Evolutionary conservation across 1,139 yeast species (phyloP).

Genomic region (Pichia sp.): DNA sequence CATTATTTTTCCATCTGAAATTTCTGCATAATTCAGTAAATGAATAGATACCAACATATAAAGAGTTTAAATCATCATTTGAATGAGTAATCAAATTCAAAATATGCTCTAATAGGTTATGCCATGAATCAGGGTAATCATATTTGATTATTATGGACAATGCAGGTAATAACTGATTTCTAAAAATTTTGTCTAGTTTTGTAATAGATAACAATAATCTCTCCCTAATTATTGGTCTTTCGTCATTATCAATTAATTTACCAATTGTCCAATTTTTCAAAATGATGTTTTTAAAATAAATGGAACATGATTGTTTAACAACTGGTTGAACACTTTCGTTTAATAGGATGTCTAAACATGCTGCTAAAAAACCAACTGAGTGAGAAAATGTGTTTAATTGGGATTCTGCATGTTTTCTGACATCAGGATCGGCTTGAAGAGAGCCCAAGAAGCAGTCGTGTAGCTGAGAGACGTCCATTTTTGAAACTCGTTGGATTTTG

Average conservation of each 20-base stretch:
- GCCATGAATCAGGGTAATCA: slow-evolving; percentile 75
- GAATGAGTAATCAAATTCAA: slow-evolving; percentile 46
- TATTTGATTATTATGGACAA: slow-evolving; percentile 55
- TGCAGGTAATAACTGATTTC: slow-evolving; percentile 64
- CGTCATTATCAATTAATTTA: slow-evolving; percentile 53
- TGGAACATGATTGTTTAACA: slow-evolving; percentile 74
- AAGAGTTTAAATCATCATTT: slow-evolving; percentile 45
- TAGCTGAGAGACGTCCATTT: slow-evolving; percentile 57
- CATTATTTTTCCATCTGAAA: slow-evolving; percentile 71
- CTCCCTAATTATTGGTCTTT: slow-evolving; percentile 65
- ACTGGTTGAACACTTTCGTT: slow-evolving; percentile 46
- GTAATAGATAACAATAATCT: slow-evolving; percentile 44
- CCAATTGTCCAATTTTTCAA: slow-evolving; percentile 53
- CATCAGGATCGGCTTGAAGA: slow-evolving; percentile 56
- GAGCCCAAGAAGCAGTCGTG: slow-evolving; percentile 81
- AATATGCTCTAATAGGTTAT: slow-evolving; percentile 52
- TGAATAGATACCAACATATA: slow-evolving; percentile 74
- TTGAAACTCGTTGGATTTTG: not conserved
- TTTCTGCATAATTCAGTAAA: slow-evolving; percentile 68
- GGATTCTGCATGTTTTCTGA: slow-evolving; percentile 64
- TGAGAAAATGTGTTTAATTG: slow-evolving; percentile 52
- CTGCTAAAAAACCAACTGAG: slow-evolving; percentile 71
- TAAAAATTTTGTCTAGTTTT: slow-evolving; percentile 39
- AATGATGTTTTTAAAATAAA: slow-evolving; percentile 76
- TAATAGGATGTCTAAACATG: slow-evolving; percentile 72